Conservation (phyloP, 2,329 filamentous ascomycete genomes). For the Beauveria varroae region DNA sequence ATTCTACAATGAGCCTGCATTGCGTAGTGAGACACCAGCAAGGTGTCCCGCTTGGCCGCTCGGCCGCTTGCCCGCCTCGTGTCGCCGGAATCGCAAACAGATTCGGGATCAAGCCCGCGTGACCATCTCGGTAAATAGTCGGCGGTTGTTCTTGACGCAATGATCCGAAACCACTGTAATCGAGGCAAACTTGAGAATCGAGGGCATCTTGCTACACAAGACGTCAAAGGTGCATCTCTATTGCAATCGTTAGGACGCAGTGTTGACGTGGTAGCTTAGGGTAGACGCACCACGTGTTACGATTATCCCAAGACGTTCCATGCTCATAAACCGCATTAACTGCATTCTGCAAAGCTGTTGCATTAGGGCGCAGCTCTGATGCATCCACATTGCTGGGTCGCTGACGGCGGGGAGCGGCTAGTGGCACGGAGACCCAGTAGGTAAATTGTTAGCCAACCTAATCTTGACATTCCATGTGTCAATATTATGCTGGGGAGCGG, state of each 20-base stretch:
- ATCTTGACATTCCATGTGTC: slow-evolving; percentile 20
- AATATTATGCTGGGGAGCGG: not conserved
- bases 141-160: too few relatives aligned
- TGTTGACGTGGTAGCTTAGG: not conserved
- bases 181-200: too few relatives aligned
- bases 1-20: not conserved
- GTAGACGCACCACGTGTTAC: not conserved
- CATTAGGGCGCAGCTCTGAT: slow-evolving; percentile 6
- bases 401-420: not conserved
- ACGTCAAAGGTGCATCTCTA: too few relatives aligned
- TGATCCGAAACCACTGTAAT: too few relatives aligned
- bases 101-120: too few relatives aligned
- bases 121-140: not conserved
- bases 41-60: not conserved
- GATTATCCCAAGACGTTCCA: not conserved
- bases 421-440: not conserved
- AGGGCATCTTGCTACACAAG: too few relatives aligned
- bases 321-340: not conserved
- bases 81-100: too few relatives aligned
- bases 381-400: slow-evolving; percentile 6
- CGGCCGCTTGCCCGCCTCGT: not conserved
- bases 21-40: not conserved
- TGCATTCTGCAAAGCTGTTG: slow-evolving; percentile 3
- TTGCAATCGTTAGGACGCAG: not conserved
- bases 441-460: slow-evolving; percentile 16